Conservation (phyloP, 345 rosid genomes). For the Acer saccharum region DNA sequence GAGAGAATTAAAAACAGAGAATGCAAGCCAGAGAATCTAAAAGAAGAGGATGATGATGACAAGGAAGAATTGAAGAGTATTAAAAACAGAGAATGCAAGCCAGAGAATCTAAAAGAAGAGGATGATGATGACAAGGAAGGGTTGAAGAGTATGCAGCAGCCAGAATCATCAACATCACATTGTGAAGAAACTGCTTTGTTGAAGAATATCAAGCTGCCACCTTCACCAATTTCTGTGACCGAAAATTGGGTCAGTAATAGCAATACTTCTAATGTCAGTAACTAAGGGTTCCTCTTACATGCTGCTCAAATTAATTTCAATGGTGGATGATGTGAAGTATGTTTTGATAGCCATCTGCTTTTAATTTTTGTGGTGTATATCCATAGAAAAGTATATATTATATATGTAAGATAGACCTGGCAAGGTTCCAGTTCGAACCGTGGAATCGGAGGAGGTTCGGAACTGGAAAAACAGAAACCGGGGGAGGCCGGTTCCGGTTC, state of each 20-base stretch:
- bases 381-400: too few species aligned
- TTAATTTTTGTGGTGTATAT: too few species aligned
- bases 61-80: conserved; percentile 13
- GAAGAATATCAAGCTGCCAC: conserved; percentile 29
- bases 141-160: background rate
- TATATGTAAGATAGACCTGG: too few species aligned
- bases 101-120: too few species aligned
- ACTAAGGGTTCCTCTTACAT: conserved; percentile 6
- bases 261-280: conserved; percentile 44
- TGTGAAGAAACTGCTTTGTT: conserved; percentile 36
- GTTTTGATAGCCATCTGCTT: background rate
- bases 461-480: too few species aligned
- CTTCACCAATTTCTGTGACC: conserved; percentile 66
- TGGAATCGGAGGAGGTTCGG: too few species aligned
- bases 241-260: conserved; percentile 48
- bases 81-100: too few species aligned
- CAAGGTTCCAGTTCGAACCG: too few species aligned
- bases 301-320: background rate
- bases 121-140: too few species aligned
- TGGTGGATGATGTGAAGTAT: background rate
- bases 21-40: conserved; percentile 14
- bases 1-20: conserved; percentile 35
- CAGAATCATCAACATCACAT: conserved; percentile 39
- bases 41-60: conserved; percentile 5
- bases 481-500: too few species aligned